A percentile compares a stretch with the other conserved stretches of the same genome.
Evolutionary conservation across 2,329 filamentous ascomycete species (phyloP).

Genomic region (Cylindrodendrum hubeiense): DNA sequence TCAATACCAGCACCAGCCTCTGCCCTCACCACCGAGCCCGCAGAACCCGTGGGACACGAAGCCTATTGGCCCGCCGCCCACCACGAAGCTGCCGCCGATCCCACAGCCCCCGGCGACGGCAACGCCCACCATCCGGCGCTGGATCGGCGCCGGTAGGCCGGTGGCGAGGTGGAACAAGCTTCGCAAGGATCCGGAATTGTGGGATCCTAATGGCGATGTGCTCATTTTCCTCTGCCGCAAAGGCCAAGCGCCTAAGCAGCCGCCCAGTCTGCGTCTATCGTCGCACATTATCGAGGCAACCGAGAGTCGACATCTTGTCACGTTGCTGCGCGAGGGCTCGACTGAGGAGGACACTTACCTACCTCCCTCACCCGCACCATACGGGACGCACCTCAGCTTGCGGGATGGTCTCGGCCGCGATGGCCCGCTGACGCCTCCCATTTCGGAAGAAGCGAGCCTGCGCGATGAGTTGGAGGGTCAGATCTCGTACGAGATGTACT

Average conservation of each 20-base stretch:
- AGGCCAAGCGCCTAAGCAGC: conserved; percentile 52
- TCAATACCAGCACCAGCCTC: conserved; percentile 28
- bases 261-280: conserved; percentile 67
- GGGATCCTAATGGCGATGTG: conserved; percentile 72
- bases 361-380: conserved; percentile 56
- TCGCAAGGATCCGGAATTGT: conserved; percentile 70
- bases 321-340: conserved; percentile 64
- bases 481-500: conserved; percentile 73
- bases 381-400: conserved; percentile 48
- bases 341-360: conserved; percentile 56
- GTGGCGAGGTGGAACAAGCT: conserved; percentile 69
- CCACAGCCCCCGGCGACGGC: conserved; percentile 42
- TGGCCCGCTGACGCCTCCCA: conserved; percentile 47
- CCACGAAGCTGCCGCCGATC: conserved; percentile 57
- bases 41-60: conserved; percentile 33
- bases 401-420: conserved; percentile 23
- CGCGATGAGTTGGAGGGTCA: conserved; percentile 62
- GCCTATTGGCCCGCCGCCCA: conserved; percentile 54
- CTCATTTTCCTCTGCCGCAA: conserved; percentile 66
- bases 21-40: conserved; percentile 37
- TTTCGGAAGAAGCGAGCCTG: conserved; percentile 55
- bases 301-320: conserved; percentile 66
- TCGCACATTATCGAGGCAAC: conserved; percentile 71
- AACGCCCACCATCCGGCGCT: conserved; percentile 61
- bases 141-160: conserved; percentile 63